Evolutionary conservation across 2,329 filamentous ascomycete species (phyloP).

Genomic region (Aspergillus quadricinctus): DNA sequence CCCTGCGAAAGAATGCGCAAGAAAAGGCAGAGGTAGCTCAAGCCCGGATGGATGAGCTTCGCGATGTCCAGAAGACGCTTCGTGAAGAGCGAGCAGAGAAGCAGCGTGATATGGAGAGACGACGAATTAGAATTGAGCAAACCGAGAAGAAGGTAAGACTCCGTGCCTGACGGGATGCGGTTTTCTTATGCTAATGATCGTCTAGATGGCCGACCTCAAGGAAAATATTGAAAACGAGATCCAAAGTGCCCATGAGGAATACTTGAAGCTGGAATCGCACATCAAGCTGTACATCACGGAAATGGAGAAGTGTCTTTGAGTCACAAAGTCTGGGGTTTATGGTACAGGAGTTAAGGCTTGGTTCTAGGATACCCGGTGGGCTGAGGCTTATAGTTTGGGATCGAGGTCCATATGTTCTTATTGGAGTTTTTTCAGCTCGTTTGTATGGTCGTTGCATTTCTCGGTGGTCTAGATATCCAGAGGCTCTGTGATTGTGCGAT

Average conservation of each 20-base stretch:
- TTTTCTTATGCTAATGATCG: conserved; percentile 16
- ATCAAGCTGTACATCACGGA: conserved; percentile 97
- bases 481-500: conserved; percentile 1
- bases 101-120: conserved; percentile 84
- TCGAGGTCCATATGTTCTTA: conserved; percentile 20
- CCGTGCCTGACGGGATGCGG: background rate
- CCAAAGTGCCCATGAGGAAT: conserved; percentile 84
- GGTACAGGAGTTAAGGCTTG: conserved; percentile 33
- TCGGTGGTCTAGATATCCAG: background rate
- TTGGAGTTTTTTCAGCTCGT: conserved; percentile 7
- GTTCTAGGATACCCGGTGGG: conserved; percentile 38
- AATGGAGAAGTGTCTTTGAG: conserved; percentile 82
- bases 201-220: conserved; percentile 91
- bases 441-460: conserved; percentile 7
- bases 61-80: conserved; percentile 71
- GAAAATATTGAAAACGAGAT: conserved; percentile 96
- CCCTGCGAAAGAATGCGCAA: conserved; percentile 72
- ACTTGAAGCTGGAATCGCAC: conserved; percentile 94
- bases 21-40: conserved; percentile 78
- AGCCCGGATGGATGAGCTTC: conserved; percentile 84
- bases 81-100: conserved; percentile 83
- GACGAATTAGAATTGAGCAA: conserved; percentile 91
- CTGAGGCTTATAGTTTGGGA: conserved; percentile 23
- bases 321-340: conserved; percentile 13
- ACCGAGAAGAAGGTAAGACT: conserved; percentile 88